Evolutionary conservation across 2,329 filamentous ascomycete species (phyloP).

Genomic region (Podosphaera xanthii): DNA sequence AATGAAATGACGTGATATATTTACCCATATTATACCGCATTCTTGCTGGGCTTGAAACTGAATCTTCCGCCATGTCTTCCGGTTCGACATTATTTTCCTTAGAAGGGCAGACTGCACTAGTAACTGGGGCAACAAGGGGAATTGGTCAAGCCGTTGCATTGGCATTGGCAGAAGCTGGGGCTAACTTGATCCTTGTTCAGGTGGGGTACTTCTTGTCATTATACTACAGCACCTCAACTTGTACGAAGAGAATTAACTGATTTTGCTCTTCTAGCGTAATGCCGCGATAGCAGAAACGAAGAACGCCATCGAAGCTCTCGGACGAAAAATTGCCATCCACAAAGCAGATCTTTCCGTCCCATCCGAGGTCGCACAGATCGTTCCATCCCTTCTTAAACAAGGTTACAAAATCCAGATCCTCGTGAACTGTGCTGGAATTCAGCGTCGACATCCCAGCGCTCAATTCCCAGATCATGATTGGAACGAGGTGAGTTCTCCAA

Average conservation of each 20-base stretch:
- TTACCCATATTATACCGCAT: no score
- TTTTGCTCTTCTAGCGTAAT: conserved; percentile 10
- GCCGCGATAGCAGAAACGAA: conserved; percentile 25
- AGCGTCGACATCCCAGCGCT: conserved; percentile 16
- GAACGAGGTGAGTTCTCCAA: conserved; percentile 15
- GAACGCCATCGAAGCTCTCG: conserved; percentile 36
- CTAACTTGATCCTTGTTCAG: conserved; percentile 20
- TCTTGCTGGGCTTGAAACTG: no score
- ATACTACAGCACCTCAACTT: not conserved
- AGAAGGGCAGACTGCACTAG: conserved; percentile 18
- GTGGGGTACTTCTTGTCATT: conserved; percentile 8
- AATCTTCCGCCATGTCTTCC: conserved; percentile 7
- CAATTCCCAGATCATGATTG: conserved; percentile 20
- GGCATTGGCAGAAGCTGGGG: conserved; percentile 19
- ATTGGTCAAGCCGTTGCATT: conserved; percentile 19
- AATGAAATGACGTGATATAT: no score
- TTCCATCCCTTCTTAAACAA: conserved; percentile 34
- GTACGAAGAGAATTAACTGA: not conserved
- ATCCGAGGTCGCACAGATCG: conserved; percentile 35
- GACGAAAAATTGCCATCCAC: conserved; percentile 44
- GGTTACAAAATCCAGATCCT: conserved; percentile 22
- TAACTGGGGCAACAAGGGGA: conserved; percentile 19
- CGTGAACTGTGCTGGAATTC: conserved; percentile 23
- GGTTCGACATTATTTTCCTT: conserved; percentile 15
- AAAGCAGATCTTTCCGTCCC: conserved; percentile 42